Base-by-base conservation (phyloP, 1,139 yeast genomes). In the Hyphopichia buzzinii region DNA sequence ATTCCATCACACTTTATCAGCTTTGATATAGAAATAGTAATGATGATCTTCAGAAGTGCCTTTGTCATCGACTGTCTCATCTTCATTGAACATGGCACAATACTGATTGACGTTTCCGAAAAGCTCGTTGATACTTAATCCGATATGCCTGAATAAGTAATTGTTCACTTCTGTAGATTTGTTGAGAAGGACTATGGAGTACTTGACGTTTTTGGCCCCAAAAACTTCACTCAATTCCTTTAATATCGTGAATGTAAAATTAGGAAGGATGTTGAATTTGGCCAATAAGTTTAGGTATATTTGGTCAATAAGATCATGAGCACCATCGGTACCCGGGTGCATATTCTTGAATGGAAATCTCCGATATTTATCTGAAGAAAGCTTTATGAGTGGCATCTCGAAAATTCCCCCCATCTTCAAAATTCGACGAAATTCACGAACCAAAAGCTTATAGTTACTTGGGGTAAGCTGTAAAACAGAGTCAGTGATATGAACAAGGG, bases 401-500 rank as follows among this genome's bases (percentile, higher is more conserved):
- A 70, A 36, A 1, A 47, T 36, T 2, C 75, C 77, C 1, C 65
- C 74, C 2, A 45, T 50, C 38, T 60, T 61, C 35, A 71, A 53
- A 15, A 70, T 55, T 35, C 77, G 50, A 39, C 59, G 43, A 37
- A 68, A 67, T 41, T 70, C 72, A 3, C 44, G 34, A 3, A 70
- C 36, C 3, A 67, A 42, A 0, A 57, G 52, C 19, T 42, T 51
- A 38, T 52, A 54, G 38, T 64, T 67, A 1, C 43, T 29, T 16
- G 49, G 45, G 3, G 62, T 58, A 6, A 67, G 39, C 40, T 69
- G 72, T 8, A 62, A 47, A 8, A 54, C 42, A 17, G 68, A 47
- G 41, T 71, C 77, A 26, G 72, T 50, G 21, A 60, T 50, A 33
- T 67, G 74, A 28, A 71, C 54, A 25, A 62, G 41, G 37, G 67